Evolutionary conservation across 2,329 filamentous ascomycete species (phyloP), one percentile per base, ranked within the genome.

Genomic region (Xylariaceae sp.): DNA sequence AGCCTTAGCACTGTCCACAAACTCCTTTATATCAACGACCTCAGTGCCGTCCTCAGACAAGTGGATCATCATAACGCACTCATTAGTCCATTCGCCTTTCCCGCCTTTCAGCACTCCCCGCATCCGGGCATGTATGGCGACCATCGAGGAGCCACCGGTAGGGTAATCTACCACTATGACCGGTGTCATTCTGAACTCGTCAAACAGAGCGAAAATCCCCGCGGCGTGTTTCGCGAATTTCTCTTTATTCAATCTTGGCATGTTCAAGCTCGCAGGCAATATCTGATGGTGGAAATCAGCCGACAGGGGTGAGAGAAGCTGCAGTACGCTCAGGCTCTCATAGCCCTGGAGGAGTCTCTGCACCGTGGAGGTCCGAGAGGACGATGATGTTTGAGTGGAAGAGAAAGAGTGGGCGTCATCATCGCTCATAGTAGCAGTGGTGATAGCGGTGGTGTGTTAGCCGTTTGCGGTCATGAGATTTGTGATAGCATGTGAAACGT

Each of bases 1-100:
- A 47, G 71, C 61, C 55, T 69, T 68, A 14, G 54, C 56, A 55
- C 67, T 70, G 47, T 73, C 64, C 41, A 72, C 66, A 55, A 73
- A 72, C 60, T 74, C 65, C 21, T 48, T 45, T 37, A 66, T 54
- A 21, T 56, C 54, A 14, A 47, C 40, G 12, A 66, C 57, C 29
- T 56, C 29, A 16, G 25, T 44, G 3, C 56, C 58, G 39, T 64
- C 62, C 1, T 47, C 48, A n/a, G 58, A 58, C 17, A 66, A 44
- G 27, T 45, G 50, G 33, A 66, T 54, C n/a, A 64, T 55, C 58
- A 66, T 50, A 16, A 66, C 45, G 37, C 64, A 67, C 49, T 66
- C 64, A 47, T 64, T 63, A 14, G 19, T 45, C 63, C 61, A 65
- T n/a, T 56, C 42, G 2, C 52, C 44, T 3, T 42, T 48, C 23